These are phyloP conservation scores for Thermothelomyces thermophilus DNA, from an alignment of 2,329 filamentous ascomycete genomes.

Conservation along the genomic window DNA sequence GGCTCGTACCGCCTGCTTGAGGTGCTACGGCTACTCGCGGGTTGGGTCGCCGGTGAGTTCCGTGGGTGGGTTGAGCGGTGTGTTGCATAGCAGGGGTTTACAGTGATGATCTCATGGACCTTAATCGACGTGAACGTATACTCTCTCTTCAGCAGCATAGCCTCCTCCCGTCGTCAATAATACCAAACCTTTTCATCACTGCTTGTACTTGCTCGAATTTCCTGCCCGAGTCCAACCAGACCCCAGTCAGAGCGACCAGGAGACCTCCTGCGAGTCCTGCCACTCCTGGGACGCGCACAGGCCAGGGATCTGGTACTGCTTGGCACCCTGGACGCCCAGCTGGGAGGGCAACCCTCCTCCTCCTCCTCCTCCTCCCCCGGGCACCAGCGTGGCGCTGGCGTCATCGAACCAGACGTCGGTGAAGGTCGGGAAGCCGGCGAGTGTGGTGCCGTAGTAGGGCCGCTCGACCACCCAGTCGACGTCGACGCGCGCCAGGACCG, in stretches of 20 bases:
- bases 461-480: slow-evolving; percentile 28
- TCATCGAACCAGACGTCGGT: slow-evolving; percentile 25
- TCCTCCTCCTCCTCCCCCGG: too few species aligned
- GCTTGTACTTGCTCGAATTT: too few species aligned
- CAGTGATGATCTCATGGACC: background rate
- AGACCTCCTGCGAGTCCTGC: slow-evolving; percentile 12
- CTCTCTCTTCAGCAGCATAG: too few species aligned
- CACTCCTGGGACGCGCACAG: slow-evolving; percentile 21
- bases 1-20: slow-evolving; percentile 4
- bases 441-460: slow-evolving; percentile 18
- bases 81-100: slow-evolving; percentile 1
- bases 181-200: too few species aligned
- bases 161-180: too few species aligned
- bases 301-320: slow-evolving; percentile 21
- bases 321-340: slow-evolving; percentile 20
- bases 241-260: slow-evolving; percentile 17
- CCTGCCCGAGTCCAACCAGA: too few species aligned
- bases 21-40: slow-evolving; percentile 4
- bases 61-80: slow-evolving; percentile 6
- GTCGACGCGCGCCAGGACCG: slow-evolving; percentile 20
- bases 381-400: slow-evolving; percentile 13
- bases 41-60: slow-evolving; percentile 3
- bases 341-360: too few species aligned
- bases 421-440: slow-evolving; percentile 22
- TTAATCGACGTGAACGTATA: too few species aligned